Evolutionary conservation across 805 yeast species (phyloP).

Genomic region (Cyberlindnera euphorbiae): DNA sequence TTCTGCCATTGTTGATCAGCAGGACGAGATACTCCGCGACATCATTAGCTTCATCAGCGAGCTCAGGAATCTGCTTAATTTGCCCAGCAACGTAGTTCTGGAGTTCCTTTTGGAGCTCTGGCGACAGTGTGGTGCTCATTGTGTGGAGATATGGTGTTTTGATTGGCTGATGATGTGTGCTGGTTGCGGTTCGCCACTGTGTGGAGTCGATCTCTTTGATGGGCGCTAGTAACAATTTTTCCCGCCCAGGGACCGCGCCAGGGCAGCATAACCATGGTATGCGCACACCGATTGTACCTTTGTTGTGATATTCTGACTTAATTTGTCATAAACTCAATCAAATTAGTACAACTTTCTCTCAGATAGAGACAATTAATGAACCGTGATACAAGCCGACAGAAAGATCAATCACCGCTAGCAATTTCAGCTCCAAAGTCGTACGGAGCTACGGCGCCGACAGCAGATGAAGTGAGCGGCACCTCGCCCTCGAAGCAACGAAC

Average conservation of each 20-base stretch:
- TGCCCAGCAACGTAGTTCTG: conserved; percentile 39
- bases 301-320: no score
- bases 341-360: background rate
- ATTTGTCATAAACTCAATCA: no score
- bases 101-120: conserved; percentile 35
- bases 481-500: conserved; percentile 3
- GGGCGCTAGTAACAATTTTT: conserved; percentile 1
- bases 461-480: no score
- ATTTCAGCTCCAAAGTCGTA: background rate
- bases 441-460: background rate
- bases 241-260: no score
- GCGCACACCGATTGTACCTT: no score
- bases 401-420: no score
- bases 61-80: conserved; percentile 34
- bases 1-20: conserved; percentile 62
- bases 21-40: conserved; percentile 74
- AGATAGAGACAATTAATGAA: background rate
- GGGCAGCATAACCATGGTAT: no score
- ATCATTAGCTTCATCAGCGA: conserved; percentile 50
- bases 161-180: no score
- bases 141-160: background rate
- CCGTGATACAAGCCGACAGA: no score
- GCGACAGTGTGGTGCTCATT: conserved; percentile 15
- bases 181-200: no score
- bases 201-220: background rate